Conservation (phyloP, 2,329 filamentous ascomycete genomes). For the Lasiodiplodia sp. region DNA sequence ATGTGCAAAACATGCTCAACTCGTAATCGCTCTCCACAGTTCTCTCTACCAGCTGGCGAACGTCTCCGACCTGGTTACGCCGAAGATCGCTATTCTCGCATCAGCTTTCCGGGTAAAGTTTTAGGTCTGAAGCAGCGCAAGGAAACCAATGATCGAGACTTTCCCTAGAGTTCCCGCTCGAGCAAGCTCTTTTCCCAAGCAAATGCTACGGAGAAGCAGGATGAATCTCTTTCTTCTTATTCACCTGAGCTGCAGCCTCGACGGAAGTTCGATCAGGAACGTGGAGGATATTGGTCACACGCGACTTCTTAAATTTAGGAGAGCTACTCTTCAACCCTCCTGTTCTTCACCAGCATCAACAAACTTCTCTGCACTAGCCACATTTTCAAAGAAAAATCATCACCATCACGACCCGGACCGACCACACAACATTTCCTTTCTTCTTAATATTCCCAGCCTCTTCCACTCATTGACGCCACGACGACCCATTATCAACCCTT, state of each 20-base stretch:
- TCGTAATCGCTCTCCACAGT: conserved; percentile 13
- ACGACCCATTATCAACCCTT: not conserved
- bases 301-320: conserved; percentile 1
- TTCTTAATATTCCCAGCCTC: not conserved
- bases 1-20: conserved; percentile 55
- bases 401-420: not conserved
- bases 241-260: not conserved
- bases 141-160: not conserved
- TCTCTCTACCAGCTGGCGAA: not conserved
- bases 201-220: not conserved
- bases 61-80: not conserved
- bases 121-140: not conserved
- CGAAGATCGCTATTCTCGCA: conserved; percentile 1
- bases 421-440: not conserved
- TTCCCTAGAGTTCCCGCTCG: not conserved
- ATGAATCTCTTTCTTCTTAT: not conserved
- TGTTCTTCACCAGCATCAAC: not conserved
- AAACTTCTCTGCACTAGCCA: not conserved
- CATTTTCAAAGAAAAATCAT: not conserved
- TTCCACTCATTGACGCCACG: not conserved
- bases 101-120: conserved; percentile 3
- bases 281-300: conserved; percentile 8
- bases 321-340: not conserved
- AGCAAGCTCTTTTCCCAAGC: not conserved
- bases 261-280: not conserved